Conservation (phyloP, 345 rosid species). For the Citrus sinensis region DNA sequence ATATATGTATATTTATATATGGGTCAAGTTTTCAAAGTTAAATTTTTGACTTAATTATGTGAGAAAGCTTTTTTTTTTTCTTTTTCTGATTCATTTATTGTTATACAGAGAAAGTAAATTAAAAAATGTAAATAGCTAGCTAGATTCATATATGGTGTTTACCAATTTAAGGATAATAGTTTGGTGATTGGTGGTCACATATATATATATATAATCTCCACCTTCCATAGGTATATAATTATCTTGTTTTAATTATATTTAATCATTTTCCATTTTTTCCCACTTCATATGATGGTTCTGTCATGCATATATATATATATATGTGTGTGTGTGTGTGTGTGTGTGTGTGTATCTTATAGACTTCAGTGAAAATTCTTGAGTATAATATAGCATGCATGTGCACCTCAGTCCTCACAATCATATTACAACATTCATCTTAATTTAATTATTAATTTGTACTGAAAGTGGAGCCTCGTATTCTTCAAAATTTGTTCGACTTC, state of each 20-base stretch:
- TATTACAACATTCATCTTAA: background rate
- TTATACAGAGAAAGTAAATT: no score
- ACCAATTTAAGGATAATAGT: no score
- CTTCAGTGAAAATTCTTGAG: background rate
- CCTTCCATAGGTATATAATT: background rate
- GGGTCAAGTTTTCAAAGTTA: no score
- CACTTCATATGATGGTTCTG: background rate
- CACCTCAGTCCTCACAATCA: background rate
- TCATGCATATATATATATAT: background rate
- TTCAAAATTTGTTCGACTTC: background rate
- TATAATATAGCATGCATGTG: background rate
- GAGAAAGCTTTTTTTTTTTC: no score
- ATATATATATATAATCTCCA: background rate
- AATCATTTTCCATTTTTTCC: background rate
- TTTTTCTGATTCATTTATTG: no score
- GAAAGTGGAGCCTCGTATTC: background rate
- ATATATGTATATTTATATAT: no score
- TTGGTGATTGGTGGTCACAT: no score
- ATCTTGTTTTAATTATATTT: background rate
- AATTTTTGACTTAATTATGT: no score
- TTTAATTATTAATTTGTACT: background rate
- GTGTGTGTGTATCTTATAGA: background rate
- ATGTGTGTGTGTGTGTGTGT: rapidly evolving
- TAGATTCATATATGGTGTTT: no score
- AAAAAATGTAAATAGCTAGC: no score